These are phyloP conservation scores for Brassica rapa DNA, from an alignment of 345 rosid species.

Conservation along the genomic window DNA sequence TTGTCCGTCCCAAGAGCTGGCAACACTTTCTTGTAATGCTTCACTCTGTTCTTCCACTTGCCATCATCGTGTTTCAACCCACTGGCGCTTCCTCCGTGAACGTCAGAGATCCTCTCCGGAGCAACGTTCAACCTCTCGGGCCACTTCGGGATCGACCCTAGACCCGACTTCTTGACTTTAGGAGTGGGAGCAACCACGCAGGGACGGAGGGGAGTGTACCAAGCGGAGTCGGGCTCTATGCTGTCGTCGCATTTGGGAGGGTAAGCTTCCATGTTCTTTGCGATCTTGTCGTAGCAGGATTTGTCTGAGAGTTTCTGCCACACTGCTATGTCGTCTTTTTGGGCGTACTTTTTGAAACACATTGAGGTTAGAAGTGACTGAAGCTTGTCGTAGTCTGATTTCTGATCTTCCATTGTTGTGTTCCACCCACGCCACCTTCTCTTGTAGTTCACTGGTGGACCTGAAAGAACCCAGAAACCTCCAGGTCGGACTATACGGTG, in stretches of 20 bases:
- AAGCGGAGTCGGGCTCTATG: constrained; percentile 90
- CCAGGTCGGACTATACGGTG: constrained; percentile 96
- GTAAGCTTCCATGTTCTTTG: constrained; percentile 59
- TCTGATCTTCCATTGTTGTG: constrained; percentile 91
- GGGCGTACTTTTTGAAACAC: constrained; percentile 84
- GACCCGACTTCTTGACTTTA: constrained; percentile 53
- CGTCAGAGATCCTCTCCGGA: constrained; percentile 68
- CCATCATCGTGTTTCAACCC: constrained; percentile 73
- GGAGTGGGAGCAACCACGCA: constrained; percentile 78
- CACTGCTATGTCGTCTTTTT: constrained; percentile 91
- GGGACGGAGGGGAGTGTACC: constrained; percentile 95
- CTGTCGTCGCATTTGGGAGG: constrained; percentile 94
- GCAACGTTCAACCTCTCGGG: constrained; percentile 69
- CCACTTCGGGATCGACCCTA: constrained; percentile 77
- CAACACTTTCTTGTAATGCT: constrained; percentile 87
- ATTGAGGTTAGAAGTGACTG: constrained; percentile 71
- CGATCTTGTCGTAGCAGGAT: constrained; percentile 70
- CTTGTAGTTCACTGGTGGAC: constrained; percentile 94
- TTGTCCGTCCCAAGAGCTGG: constrained; percentile 78
- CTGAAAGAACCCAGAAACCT: constrained; percentile 98
- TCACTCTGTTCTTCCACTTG: constrained; percentile 83
- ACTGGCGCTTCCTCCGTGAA: constrained; percentile 64
- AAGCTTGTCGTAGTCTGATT: constrained; percentile 79
- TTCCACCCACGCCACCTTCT: constrained; percentile 94
- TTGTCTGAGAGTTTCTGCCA: constrained; percentile 84